These are phyloP conservation scores for Daldinia sp. DNA, from an alignment of 2,329 filamentous ascomycete species.

Conservation along the genomic window DNA sequence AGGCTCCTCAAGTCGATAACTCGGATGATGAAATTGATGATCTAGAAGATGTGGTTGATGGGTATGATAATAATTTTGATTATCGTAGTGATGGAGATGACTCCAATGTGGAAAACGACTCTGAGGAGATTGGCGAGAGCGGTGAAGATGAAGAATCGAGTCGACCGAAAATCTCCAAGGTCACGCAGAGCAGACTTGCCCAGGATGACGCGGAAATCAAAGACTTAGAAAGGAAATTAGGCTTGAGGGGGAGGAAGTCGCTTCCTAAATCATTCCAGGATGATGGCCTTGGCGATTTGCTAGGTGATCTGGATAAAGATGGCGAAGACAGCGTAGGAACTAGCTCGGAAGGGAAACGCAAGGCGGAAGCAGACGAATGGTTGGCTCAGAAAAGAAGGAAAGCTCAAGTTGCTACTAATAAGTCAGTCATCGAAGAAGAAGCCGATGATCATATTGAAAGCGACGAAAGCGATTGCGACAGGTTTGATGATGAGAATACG, in stretches of 20 bases:
- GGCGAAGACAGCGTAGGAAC: slow-evolving; percentile 55
- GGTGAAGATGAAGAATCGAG: slow-evolving; percentile 11
- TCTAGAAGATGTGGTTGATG: slow-evolving; percentile 34
- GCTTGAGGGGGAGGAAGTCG: slow-evolving; percentile 78
- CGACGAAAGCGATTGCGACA: slow-evolving; percentile 40
- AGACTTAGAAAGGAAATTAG: slow-evolving; percentile 85
- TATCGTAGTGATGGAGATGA: slow-evolving; percentile 40
- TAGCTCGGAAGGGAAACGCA: slow-evolving; percentile 68
- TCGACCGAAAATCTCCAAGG: slow-evolving; percentile 43
- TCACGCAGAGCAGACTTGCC: slow-evolving; percentile 69
- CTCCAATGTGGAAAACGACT: slow-evolving; percentile 37
- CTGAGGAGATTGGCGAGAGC: slow-evolving; percentile 45
- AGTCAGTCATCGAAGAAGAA: slow-evolving; percentile 12
- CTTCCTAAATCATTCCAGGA: slow-evolving; percentile 77
- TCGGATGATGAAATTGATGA: slow-evolving; percentile 31
- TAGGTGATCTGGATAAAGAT: slow-evolving; percentile 71
- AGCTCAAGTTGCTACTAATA: slow-evolving; percentile 43
- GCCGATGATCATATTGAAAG: slow-evolving; percentile 37
- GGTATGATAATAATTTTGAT: no score
- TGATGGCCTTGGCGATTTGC: slow-evolving; percentile 81
- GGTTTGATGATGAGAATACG: slow-evolving; percentile 40
- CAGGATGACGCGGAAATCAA: slow-evolving; percentile 91
- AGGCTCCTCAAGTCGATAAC: slow-evolving; percentile 22
- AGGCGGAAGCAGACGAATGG: slow-evolving; percentile 67
- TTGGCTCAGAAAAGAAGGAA: slow-evolving; percentile 65